These are phyloP conservation scores for Coniochaeta ligniaria DNA, from an alignment of 2,329 filamentous ascomycete species.

Conservation along the genomic window DNA sequence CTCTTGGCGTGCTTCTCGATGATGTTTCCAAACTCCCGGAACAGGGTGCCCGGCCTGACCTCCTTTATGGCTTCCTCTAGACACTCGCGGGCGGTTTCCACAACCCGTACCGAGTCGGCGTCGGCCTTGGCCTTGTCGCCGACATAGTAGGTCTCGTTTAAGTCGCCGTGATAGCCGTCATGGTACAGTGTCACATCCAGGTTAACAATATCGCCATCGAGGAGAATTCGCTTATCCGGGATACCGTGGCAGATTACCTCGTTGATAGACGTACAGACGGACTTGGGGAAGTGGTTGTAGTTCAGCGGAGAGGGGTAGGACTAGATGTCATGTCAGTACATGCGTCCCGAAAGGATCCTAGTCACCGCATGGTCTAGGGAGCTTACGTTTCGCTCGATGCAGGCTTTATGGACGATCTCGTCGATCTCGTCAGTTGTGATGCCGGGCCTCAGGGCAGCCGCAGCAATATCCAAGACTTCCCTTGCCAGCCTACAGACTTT, in stretches of 20 bases:
- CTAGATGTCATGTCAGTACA: slow-evolving; percentile 4
- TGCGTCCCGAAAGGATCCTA: not conserved
- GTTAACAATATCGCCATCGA: slow-evolving; percentile 95
- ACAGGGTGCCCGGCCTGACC: slow-evolving; percentile 87
- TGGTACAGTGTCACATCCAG: slow-evolving; percentile 95
- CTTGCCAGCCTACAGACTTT: slow-evolving; percentile 81
- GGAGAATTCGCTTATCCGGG: slow-evolving; percentile 77
- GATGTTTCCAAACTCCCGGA: slow-evolving; percentile 86
- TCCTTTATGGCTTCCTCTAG: slow-evolving; percentile 84
- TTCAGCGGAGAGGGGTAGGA: slow-evolving; percentile 17
- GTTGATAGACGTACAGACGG: slow-evolving; percentile 91
- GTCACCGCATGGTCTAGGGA: not conserved
- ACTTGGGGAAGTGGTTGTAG: slow-evolving; percentile 95
- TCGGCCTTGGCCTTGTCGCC: slow-evolving; percentile 80
- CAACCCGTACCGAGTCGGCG: slow-evolving; percentile 80
- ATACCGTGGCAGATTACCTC: slow-evolving; percentile 99
- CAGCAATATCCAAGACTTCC: slow-evolving; percentile 90
- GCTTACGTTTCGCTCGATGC: slow-evolving; percentile 81
- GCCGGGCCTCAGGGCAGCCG: slow-evolving; percentile 75
- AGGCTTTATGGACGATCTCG: slow-evolving; percentile 90
- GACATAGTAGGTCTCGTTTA: slow-evolving; percentile 99
- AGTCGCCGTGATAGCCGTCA: slow-evolving; percentile 87
- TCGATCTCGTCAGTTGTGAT: slow-evolving; percentile 95
- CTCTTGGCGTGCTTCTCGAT: slow-evolving; percentile 94
- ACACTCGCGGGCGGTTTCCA: slow-evolving; percentile 84